phyloP scores from a whole-genome alignment of 2,329 filamentous ascomycete genomes.

The Cladosporium sp. region DNA sequence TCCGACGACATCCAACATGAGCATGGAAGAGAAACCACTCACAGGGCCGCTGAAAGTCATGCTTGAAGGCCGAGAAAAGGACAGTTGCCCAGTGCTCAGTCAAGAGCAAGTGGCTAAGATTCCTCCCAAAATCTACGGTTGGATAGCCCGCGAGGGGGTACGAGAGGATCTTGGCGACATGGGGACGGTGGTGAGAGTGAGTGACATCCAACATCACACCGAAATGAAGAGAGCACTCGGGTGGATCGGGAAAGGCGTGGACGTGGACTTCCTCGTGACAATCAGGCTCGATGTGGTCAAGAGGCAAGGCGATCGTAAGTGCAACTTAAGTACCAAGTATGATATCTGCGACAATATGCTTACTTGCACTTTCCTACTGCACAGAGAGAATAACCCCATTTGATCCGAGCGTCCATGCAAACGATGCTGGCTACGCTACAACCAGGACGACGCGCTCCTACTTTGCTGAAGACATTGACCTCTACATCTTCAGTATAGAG shows the following conservation, averaged over 20 bases:
- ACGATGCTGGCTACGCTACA: neutral
- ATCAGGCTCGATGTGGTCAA: neutral
- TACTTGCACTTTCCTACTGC: neutral
- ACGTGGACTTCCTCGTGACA: neutral
- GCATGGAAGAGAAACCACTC: neutral
- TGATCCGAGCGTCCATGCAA: neutral
- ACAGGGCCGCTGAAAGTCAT: neutral
- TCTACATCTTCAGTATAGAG: neutral
- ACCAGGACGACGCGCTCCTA: neutral
- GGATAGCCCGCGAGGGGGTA: neutral
- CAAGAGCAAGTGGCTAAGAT: neutral
- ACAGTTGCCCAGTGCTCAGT: neutral
- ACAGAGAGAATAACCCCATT: neutral
- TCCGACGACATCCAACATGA: neutral
- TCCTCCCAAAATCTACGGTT: neutral
- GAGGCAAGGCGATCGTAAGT: neutral
- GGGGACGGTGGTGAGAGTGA: neutral
- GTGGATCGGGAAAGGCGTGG: neutral
- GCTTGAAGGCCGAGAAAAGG: neutral
- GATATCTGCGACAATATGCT: neutral
- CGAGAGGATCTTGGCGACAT: neutral
- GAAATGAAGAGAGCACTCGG: neutral
- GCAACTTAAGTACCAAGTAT: neutral
- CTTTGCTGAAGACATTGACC: neutral
- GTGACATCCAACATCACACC: neutral